phyloP scores from a whole-genome alignment of 495 filamentous ascomycete species.

The Aspergillus affinis region DNA sequence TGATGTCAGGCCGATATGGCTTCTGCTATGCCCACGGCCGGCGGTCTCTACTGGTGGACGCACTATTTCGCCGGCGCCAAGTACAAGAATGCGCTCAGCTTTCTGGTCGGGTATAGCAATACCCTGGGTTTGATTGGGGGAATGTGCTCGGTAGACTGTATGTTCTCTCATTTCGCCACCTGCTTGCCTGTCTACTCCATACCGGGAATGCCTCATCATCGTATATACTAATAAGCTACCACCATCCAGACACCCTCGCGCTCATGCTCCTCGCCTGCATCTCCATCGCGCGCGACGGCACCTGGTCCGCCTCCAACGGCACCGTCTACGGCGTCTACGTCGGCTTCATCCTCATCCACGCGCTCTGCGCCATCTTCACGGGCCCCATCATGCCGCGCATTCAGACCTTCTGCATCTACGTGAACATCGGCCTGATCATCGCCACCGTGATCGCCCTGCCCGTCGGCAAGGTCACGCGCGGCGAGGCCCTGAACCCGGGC shows the following conservation, averaged over 20 bases:
- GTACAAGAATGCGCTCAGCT: constrained; percentile 62
- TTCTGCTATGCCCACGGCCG: constrained; percentile 68
- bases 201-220: not conserved
- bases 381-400: constrained; percentile 65
- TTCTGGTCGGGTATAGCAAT: constrained; percentile 72
- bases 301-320: constrained; percentile 59
- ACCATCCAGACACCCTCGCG: constrained; percentile 44
- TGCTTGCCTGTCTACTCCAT: not conserved
- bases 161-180: not conserved
- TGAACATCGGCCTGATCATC: constrained; percentile 63
- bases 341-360: constrained; percentile 57
- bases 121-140: constrained; percentile 66
- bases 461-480: constrained; percentile 46
- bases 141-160: constrained; percentile 60
- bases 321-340: constrained; percentile 64
- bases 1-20: constrained; percentile 59
- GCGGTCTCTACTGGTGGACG: constrained; percentile 71
- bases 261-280: constrained; percentile 55
- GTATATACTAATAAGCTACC: not conserved
- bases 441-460: constrained; percentile 67
- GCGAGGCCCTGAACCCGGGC: constrained; percentile 35
- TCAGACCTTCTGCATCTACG: constrained; percentile 60
- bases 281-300: constrained; percentile 63
- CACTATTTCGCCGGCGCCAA: constrained; percentile 63
- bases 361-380: constrained; percentile 53